A percentile compares a stretch with the other conserved stretches of the same genome.
Evolutionary conservation across 2,329 filamentous ascomycete species (phyloP).

Genomic region (Aspergillus melleus): DNA sequence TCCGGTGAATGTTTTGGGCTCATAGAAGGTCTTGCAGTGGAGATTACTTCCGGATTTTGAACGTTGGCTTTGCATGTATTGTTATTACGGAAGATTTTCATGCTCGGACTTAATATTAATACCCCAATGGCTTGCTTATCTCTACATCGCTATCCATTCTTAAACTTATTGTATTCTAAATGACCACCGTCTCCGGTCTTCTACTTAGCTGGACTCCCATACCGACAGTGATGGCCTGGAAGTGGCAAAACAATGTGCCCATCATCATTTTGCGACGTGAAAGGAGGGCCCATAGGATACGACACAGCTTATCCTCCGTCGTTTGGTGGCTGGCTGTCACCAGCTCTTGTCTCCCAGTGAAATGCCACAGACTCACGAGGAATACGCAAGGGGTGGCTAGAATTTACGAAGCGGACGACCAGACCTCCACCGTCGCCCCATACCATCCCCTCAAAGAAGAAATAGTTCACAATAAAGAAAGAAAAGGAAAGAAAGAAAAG

Average conservation of each 20-base stretch:
- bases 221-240: not conserved
- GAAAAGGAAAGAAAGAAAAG: not conserved
- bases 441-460: not conserved
- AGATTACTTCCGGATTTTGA: constrained; percentile 3
- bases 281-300: constrained; percentile 1
- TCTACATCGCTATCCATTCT: not conserved
- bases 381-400: constrained; percentile 11
- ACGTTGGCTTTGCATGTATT: constrained; percentile 13
- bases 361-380: constrained; percentile 12
- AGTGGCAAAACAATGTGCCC: not conserved
- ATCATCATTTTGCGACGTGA: not conserved
- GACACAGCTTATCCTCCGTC: constrained; percentile 10
- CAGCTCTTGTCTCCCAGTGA: constrained; percentile 4
- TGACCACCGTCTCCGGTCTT: too few species aligned
- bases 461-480: not conserved
- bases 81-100: constrained; percentile 5
- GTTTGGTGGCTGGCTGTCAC: constrained; percentile 19
- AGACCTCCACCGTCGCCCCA: not conserved
- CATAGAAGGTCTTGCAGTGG: constrained; percentile 13
- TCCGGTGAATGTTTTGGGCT: constrained; percentile 5
- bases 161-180: not conserved
- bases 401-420: constrained; percentile 3
- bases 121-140: constrained; percentile 18
- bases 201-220: not conserved
- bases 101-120: constrained; percentile 24